phyloP scores from a whole-genome alignment of 148 eudicot species.

The Cornus suecica region DNA sequence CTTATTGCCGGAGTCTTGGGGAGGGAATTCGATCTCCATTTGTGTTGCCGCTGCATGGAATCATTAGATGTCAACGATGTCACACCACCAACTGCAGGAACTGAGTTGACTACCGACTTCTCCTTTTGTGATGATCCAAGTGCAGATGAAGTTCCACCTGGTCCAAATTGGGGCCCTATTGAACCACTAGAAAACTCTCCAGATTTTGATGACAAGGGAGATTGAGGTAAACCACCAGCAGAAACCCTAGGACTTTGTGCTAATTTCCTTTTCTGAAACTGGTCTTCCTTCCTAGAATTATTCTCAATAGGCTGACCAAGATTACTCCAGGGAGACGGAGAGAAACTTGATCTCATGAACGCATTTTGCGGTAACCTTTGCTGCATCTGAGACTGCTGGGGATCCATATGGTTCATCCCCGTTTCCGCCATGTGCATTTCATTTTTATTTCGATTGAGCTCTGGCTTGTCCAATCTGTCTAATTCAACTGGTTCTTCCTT shows the following conservation, averaged over 20 bases:
- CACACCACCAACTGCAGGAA: conserved; percentile 55
- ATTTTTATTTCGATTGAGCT: conserved; percentile 34
- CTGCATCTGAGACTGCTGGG: conserved; percentile 44
- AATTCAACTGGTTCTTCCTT: conserved; percentile 56
- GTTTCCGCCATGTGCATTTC: conserved; percentile 53
- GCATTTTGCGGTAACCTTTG: conserved; percentile 58
- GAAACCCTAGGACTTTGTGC: conserved; percentile 85
- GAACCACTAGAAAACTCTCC: conserved; percentile 82
- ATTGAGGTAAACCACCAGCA: conserved; percentile 69
- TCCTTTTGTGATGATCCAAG: conserved; percentile 66
- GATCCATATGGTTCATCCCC: conserved; percentile 46
- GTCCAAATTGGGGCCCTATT: conserved; percentile 63
- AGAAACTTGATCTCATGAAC: conserved; percentile 48
- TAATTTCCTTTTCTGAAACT: conserved; percentile 52
- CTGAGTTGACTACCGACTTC: conserved; percentile 51
- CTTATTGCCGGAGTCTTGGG: conserved; percentile 66
- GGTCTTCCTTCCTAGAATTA: conserved; percentile 71
- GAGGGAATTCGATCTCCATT: conserved; percentile 75
- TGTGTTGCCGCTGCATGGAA: conserved; percentile 72
- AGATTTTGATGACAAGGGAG: conserved; percentile 70
- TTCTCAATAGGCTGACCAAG: conserved; percentile 56
- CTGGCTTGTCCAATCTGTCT: conserved; percentile 59
- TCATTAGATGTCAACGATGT: conserved; percentile 76
- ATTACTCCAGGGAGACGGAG: conserved; percentile 61
- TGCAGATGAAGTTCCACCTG: conserved; percentile 57